Conservation (phyloP, 139 green algal genomes). For the Coelastrella sp. region DNA sequence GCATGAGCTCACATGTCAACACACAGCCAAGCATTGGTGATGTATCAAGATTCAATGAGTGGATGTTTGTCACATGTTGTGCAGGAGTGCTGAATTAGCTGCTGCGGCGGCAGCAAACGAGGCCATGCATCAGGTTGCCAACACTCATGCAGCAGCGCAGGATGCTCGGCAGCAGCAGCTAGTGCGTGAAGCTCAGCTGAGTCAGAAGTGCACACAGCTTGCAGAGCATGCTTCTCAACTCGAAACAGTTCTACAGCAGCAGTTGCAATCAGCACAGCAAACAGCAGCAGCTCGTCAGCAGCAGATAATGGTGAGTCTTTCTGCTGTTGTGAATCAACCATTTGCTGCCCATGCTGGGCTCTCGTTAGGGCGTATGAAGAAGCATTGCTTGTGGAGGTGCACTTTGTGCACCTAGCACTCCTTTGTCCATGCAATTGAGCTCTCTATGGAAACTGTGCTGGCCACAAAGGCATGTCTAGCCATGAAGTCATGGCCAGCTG, state of each 20-base stretch:
- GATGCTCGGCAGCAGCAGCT: not conserved
- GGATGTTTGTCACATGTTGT: not conserved
- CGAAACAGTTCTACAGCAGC: constrained; percentile 26
- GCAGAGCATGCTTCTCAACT: constrained; percentile 11
- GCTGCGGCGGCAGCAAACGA: constrained; percentile 21
- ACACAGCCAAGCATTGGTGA: too few species aligned
- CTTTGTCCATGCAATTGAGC: not conserved
- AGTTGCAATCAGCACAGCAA: constrained; percentile 27
- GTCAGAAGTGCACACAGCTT: constrained; percentile 23
- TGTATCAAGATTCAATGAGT: too few species aligned
- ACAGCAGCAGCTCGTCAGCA: constrained; percentile 15
- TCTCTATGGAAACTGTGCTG: too few species aligned
- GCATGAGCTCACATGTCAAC: too few species aligned
- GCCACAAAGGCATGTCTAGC: too few species aligned
- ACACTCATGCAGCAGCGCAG: constrained; percentile 5
- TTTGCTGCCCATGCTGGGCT: too few species aligned
- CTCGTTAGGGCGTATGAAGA: not conserved
- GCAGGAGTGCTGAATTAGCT: constrained; percentile 4
- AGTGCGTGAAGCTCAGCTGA: constrained; percentile 24
- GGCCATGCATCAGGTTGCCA: constrained; percentile 5
- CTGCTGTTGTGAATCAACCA: too few species aligned
- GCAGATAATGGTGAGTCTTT: constrained; percentile 22
- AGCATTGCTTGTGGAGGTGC: not conserved
- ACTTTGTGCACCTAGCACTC: too few species aligned
- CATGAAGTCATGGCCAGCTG: not conserved